phyloP scores from a whole-genome alignment of 257 asterid genomes.

The Schizonepeta tenuifolia region DNA sequence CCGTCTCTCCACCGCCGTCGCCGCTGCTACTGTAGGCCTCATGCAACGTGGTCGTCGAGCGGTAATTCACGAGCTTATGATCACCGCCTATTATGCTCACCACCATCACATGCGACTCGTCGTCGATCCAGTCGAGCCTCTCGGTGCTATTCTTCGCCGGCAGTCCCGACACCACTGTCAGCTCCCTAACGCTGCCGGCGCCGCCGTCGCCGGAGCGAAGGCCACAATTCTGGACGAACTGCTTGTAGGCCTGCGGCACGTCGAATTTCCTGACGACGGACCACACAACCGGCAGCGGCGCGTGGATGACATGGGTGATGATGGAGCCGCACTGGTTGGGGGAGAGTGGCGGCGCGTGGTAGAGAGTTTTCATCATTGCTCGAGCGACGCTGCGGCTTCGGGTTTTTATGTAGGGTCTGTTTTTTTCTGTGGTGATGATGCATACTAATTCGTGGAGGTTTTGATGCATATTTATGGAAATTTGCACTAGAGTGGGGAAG shows the following conservation, averaged over 20 bases:
- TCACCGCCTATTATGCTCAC: conserved; percentile 55
- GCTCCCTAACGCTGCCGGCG: conserved; percentile 53
- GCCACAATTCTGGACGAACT: conserved; percentile 44
- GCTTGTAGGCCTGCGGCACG: conserved; percentile 55
- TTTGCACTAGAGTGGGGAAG: no score
- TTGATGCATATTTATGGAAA: no score
- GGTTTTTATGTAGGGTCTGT: neutral
- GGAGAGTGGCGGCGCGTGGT: conserved; percentile 38
- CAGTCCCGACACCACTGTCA: conserved; percentile 51
- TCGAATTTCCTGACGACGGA: conserved; percentile 47
- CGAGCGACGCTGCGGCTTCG: neutral
- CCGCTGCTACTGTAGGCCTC: conserved; percentile 24
- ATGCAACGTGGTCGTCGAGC: conserved; percentile 49
- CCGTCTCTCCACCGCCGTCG: conserved; percentile 38
- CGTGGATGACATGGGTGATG: conserved; percentile 43
- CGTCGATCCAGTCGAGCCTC: conserved; percentile 56
- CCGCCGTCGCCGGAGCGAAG: conserved; percentile 44
- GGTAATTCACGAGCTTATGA: conserved; percentile 53
- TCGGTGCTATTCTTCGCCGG: conserved; percentile 58
- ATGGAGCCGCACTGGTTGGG: conserved; percentile 47
- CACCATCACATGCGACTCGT: conserved; percentile 54
- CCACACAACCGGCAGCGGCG: conserved; percentile 59
- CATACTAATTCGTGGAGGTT: neutral
- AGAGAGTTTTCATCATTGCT: conserved; percentile 18
- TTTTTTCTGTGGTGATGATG: neutral